phyloP scores from a whole-genome alignment of 1,284 basidiomycete species.

The Tilletia indica region DNA sequence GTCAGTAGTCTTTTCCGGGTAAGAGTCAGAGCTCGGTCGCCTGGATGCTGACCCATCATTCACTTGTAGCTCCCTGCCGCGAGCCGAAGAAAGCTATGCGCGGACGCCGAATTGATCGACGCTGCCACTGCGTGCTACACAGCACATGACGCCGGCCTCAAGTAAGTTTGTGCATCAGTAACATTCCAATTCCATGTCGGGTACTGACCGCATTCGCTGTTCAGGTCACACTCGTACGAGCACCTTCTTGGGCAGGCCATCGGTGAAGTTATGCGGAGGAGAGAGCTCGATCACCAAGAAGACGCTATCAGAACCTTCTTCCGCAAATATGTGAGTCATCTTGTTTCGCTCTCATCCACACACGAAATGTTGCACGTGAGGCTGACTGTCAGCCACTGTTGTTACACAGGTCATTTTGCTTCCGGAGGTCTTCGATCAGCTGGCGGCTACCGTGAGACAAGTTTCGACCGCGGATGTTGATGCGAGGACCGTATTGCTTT shows the following conservation, averaged over 20 bases:
- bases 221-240: not conserved
- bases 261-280: not conserved
- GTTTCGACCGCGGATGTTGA: not conserved
- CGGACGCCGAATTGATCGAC: constrained; percentile 85
- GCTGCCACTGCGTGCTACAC: constrained; percentile 61
- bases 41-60: no score
- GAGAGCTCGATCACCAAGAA: not conserved
- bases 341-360: not conserved
- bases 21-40: not conserved
- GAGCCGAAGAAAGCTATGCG: constrained; percentile 71
- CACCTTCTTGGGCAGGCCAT: not conserved
- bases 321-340: constrained; percentile 39
- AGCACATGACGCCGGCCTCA: constrained; percentile 66
- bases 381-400: constrained; percentile 32
- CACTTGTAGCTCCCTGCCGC: constrained; percentile 71
- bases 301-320: constrained; percentile 20
- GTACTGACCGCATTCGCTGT: not conserved
- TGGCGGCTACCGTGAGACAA: constrained; percentile 43
- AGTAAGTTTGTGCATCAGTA: constrained; percentile 41
- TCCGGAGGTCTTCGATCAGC: constrained; percentile 54
- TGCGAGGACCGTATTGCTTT: constrained; percentile 14
- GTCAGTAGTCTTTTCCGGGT: constrained; percentile 55
- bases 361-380: no score
- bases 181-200: not conserved
- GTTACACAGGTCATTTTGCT: constrained; percentile 43